Percentiles rank a stretch among this genome's conserved stretches.
These are phyloP conservation scores for Smittium culicis DNA, from an alignment of 371 early-diverging fungal genomes.

Conservation along the genomic window DNA sequence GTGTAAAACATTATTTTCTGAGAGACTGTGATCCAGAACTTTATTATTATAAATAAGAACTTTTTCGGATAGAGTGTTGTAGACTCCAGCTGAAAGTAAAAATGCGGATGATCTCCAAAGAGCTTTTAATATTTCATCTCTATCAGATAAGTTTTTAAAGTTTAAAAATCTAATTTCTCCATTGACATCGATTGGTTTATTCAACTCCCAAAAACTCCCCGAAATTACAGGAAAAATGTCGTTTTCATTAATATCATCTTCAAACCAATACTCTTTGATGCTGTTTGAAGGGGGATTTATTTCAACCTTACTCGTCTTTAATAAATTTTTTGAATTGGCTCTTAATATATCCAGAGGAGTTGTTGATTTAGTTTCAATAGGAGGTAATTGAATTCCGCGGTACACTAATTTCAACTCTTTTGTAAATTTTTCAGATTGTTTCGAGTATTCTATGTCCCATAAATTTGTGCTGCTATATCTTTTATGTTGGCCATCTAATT, in stretches of 20 bases:
- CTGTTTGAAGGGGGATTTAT: background rate
- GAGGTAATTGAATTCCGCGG: background rate
- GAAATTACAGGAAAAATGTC: background rate
- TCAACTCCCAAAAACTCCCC: background rate
- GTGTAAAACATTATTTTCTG: constrained; percentile 1
- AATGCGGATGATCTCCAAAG: constrained; percentile 99
- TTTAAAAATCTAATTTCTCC: constrained; percentile 5
- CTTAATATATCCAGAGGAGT: background rate
- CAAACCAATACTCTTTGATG: background rate
- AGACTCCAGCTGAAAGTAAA: constrained; percentile 94
- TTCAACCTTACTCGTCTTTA: background rate
- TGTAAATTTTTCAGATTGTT: background rate
- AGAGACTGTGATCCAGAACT: background rate
- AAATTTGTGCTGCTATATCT: background rate
- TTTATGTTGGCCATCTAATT: background rate
- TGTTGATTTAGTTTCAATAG: background rate
- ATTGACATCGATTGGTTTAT: background rate
- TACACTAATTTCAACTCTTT: background rate
- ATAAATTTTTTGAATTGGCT: background rate
- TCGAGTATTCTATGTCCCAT: background rate
- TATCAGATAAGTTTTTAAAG: background rate
- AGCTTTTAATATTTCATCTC: constrained; percentile 44
- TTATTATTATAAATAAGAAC: constrained; percentile 13
- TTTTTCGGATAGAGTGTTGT: constrained; percentile 55
- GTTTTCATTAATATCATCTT: background rate